A percentile compares a stretch with the other conserved stretches of the same genome.
phyloP scores from a whole-genome alignment of 768 basidiomycete genomes.

The Leccinellum rugosiceps region DNA sequence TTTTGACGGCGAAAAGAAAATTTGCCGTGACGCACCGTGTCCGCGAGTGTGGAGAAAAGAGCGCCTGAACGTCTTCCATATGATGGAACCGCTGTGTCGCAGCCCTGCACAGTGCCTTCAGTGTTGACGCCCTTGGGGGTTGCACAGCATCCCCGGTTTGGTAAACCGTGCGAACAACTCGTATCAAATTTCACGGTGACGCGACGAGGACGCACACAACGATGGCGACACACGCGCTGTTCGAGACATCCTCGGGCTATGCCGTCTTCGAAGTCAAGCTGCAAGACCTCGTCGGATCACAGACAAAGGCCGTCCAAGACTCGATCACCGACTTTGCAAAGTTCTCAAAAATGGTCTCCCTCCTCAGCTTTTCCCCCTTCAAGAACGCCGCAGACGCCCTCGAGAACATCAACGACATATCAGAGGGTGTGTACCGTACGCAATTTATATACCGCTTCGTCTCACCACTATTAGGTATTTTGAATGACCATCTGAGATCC shows the following conservation, averaged over 20 bases:
- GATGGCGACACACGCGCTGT: slow-evolving; percentile 83
- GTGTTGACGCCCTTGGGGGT: too few relatives aligned
- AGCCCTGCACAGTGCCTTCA: neutral
- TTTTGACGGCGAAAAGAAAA: neutral
- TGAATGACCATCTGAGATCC: slow-evolving; percentile 80
- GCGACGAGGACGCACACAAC: slow-evolving; percentile 28
- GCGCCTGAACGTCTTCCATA: neutral
- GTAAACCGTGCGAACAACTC: slow-evolving; percentile 4
- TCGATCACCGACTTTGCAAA: slow-evolving; percentile 84
- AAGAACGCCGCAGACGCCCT: slow-evolving; percentile 90
- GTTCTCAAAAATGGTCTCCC: slow-evolving; percentile 88
- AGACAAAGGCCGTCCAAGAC: slow-evolving; percentile 74
- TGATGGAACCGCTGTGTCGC: neutral
- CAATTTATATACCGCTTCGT: too few relatives aligned
- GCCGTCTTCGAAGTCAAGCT: slow-evolving; percentile 87
- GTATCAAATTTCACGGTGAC: slow-evolving; percentile 25
- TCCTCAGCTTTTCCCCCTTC: slow-evolving; percentile 92
- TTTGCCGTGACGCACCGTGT: neutral
- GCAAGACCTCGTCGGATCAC: slow-evolving; percentile 82
- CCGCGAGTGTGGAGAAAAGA: neutral
- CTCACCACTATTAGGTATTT: slow-evolving; percentile 52
- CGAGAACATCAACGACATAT: slow-evolving; percentile 94
- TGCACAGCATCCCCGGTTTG: neutral
- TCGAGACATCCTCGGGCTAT: slow-evolving; percentile 93
- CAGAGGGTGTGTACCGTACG: slow-evolving; percentile 66